Conservation (phyloP, 805 yeast genomes). For the Saccharomycopsis fermentans region DNA sequence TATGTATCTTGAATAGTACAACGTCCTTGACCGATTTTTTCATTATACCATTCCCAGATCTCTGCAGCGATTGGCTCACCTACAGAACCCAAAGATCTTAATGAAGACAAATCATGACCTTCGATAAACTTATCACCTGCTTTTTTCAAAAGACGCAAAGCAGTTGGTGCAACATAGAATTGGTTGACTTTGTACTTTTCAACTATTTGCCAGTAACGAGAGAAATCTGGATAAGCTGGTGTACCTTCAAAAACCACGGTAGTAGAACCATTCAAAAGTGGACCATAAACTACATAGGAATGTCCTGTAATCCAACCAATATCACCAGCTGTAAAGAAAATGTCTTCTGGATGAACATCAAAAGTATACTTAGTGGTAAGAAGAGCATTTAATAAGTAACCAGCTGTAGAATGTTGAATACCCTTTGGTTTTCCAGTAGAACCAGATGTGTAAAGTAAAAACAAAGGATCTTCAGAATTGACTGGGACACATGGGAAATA, state of each 20-base stretch:
- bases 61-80: slow-evolving; percentile 85
- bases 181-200: slow-evolving; percentile 64
- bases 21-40: slow-evolving; percentile 57
- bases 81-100: slow-evolving; percentile 69
- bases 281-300: slow-evolving; percentile 75
- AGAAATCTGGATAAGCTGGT: slow-evolving; percentile 73
- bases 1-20: slow-evolving; percentile 73
- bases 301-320: slow-evolving; percentile 92
- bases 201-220: slow-evolving; percentile 73
- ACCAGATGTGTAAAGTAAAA: slow-evolving; percentile 76
- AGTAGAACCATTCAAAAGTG: slow-evolving; percentile 65
- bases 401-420: slow-evolving; percentile 73
- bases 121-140: slow-evolving; percentile 58
- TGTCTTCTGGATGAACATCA: slow-evolving; percentile 66
- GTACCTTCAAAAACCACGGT: slow-evolving; percentile 80
- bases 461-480: slow-evolving; percentile 71
- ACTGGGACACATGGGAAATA: slow-evolving; percentile 70
- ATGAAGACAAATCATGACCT: slow-evolving; percentile 49
- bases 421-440: slow-evolving; percentile 89
- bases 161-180: slow-evolving; percentile 81
- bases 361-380: slow-evolving; percentile 66
- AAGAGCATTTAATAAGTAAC: slow-evolving; percentile 64
- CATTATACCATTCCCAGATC: slow-evolving; percentile 81
- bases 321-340: slow-evolving; percentile 80
- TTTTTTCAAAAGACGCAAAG: slow-evolving; percentile 63